Evolutionary conservation across 345 rosid genomes (phyloP), one percentile per base, ranked within the genome.

Genomic region (Alliaria petiolata): DNA sequence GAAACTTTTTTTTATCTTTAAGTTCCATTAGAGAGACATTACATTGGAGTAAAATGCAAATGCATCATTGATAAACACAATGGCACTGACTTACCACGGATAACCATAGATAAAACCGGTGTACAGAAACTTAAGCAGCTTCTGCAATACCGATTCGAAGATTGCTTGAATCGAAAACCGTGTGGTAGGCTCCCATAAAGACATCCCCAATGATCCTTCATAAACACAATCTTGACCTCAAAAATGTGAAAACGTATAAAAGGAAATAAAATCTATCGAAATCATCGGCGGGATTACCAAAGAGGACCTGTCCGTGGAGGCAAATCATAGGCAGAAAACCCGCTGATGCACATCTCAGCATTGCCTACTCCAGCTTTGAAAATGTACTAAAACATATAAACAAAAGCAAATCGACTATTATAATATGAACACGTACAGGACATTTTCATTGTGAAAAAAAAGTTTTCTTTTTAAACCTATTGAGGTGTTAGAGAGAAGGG

Each of bases 131-230:
- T 57, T 81, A 87, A 17, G 80, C 86, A 65, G 88, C 87, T 76
- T 80, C 79, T 4, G 92, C 96, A 65, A 89, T 88, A 35, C 92
- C 95, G 5, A 88, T 52, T 71, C 75, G 76, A 2, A 86, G 91
- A 63, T 85, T 73, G 3, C 88, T 85, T 4, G 22, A 65, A 62
- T 87, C 96, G 52, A 92, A 89, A 4, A 92, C 81, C 0, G 88
- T 92, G 70, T 89, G 96, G 51, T 92, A 92, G 6, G 64, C 98
- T 55, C 92, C 90, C 95, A 89, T 87, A 75, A 92, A 92, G 20
- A 87, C 71, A 55, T 92, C 95, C 16, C 96, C 96, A 34, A 89
- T 83, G 71, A 92, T 85, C 96, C 92, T 91, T 83, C 74, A 50
- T 6, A 43, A 9, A 12, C 16, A 2, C 5, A 55, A 9, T 22